Conservation (phyloP, 805 yeast species). For the Metschnikowia proteae region DNA sequence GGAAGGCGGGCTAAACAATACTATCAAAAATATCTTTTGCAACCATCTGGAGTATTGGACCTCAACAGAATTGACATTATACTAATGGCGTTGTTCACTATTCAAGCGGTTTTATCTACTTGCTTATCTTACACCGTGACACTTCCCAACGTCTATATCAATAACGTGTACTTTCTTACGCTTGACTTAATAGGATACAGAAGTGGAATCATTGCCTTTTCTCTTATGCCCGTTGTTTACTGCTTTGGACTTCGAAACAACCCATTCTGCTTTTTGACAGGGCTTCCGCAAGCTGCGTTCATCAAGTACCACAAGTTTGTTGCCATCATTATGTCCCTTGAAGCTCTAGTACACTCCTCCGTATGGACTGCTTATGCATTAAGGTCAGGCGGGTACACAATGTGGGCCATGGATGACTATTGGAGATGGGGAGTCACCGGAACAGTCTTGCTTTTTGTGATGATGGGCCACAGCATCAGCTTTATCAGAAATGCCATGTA, state of each 20-base stretch:
- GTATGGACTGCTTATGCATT: slow-evolving; percentile 19
- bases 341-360: slow-evolving; percentile 16
- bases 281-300: slow-evolving; percentile 15
- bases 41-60: slow-evolving; percentile 5
- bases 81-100: slow-evolving; percentile 8
- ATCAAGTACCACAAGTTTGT: slow-evolving; percentile 16
- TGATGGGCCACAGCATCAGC: slow-evolving; percentile 16
- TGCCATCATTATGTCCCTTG: slow-evolving; percentile 15
- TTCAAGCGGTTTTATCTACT: slow-evolving; percentile 14
- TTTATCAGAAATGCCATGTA: slow-evolving; percentile 13
- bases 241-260: slow-evolving; percentile 19
- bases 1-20: slow-evolving; percentile 8
- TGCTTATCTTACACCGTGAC: slow-evolving; percentile 17
- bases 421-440: slow-evolving; percentile 20
- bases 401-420: slow-evolving; percentile 16
- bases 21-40: slow-evolving; percentile 13
- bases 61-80: slow-evolving; percentile 12
- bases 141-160: slow-evolving; percentile 16
- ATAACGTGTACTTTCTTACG: slow-evolving; percentile 14
- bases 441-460: slow-evolving; percentile 13
- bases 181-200: slow-evolving; percentile 19
- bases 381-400: slow-evolving; percentile 12
- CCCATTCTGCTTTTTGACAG: slow-evolving; percentile 17
- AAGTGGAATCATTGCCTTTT: slow-evolving; percentile 17
- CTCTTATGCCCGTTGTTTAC: slow-evolving; percentile 18